phyloP scores from a whole-genome alignment of 345 rosid species.

The Lepidium aucheri region DNA sequence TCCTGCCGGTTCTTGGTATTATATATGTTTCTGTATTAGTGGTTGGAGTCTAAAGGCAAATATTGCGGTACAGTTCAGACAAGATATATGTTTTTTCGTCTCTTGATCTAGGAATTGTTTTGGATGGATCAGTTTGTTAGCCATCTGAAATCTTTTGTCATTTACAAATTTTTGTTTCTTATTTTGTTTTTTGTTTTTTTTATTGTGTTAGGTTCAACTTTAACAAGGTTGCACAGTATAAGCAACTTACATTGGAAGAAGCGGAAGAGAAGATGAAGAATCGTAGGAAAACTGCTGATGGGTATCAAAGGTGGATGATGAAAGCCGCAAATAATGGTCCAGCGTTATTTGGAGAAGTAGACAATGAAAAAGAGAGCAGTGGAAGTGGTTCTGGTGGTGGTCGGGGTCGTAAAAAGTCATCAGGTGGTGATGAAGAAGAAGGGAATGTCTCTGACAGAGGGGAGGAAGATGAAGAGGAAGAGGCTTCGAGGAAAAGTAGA shows the following conservation, averaged over 20 bases:
- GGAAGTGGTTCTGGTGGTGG: constrained; percentile 37
- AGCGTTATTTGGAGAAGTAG: constrained; percentile 91
- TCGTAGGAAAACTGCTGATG: constrained; percentile 93
- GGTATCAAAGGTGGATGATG: constrained; percentile 99
- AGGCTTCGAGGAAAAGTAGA: constrained; percentile 75
- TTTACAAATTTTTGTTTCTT: not conserved
- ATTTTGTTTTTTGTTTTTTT: not conserved
- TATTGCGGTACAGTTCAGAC: not conserved
- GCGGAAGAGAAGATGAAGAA: constrained; percentile 98
- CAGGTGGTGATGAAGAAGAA: constrained; percentile 66
- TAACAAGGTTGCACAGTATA: constrained; percentile 93
- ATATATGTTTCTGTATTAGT: not conserved
- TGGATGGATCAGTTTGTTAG: not conserved
- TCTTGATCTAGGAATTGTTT: not conserved
- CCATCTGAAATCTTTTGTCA: not conserved
- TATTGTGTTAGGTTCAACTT: constrained; percentile 55
- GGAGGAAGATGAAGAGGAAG: constrained; percentile 95
- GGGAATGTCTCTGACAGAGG: constrained; percentile 79
- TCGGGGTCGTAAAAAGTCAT: constrained; percentile 70
- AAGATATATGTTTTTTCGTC: not conserved
- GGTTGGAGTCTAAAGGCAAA: not conserved
- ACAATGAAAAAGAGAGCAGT: constrained; percentile 60
- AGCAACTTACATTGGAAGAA: constrained; percentile 95
- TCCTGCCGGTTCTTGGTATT: constrained; percentile 96
- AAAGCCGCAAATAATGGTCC: constrained; percentile 90